Percentiles rank a stretch among this genome's conserved stretches.
phyloP scores from a whole-genome alignment of 208 protist genomes.

The Strigomonas galati region DNA sequence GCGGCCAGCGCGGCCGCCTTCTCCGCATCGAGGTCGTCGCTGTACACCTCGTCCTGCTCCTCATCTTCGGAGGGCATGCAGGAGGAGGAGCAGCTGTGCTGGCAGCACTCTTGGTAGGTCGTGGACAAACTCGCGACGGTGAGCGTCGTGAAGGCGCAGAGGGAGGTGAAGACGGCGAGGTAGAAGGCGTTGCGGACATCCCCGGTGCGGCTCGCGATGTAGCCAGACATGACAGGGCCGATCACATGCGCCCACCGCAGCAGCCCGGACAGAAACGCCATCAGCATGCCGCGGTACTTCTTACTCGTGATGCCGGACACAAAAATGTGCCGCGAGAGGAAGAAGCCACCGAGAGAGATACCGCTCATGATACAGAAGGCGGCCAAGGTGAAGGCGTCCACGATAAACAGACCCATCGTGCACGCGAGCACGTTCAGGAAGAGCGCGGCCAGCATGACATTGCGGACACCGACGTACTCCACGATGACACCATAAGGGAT shows the following conservation, averaged over 20 bases:
- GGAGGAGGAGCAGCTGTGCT: conserved; percentile 11
- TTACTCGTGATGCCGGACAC: conserved; percentile 58
- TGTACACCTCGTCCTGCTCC: background rate
- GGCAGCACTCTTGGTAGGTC: conserved; percentile 19
- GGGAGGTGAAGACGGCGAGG: conserved; percentile 32
- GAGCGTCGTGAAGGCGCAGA: conserved; percentile 34
- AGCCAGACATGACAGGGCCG: conserved; percentile 47
- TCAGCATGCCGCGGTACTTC: conserved; percentile 70
- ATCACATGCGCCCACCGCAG: conserved; percentile 76
- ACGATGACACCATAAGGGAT: conserved; percentile 65
- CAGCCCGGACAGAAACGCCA: conserved; percentile 72
- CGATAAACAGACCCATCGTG: conserved; percentile 31
- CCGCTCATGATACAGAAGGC: conserved; percentile 65
- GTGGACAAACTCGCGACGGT: conserved; percentile 19
- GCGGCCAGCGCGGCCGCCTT: background rate
- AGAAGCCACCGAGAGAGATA: conserved; percentile 67
- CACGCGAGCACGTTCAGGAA: conserved; percentile 38
- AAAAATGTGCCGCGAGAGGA: conserved; percentile 81
- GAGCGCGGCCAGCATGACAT: conserved; percentile 53
- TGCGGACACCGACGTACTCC: conserved; percentile 62
- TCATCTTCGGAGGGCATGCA: conserved; percentile 6
- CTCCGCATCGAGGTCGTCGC: background rate
- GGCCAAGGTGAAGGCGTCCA: conserved; percentile 19
- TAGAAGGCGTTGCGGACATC: conserved; percentile 56
- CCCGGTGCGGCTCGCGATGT: conserved; percentile 36